Base-by-base conservation (phyloP, 352 stramenopile genomes). In the Pythium oligandrum region DNA sequence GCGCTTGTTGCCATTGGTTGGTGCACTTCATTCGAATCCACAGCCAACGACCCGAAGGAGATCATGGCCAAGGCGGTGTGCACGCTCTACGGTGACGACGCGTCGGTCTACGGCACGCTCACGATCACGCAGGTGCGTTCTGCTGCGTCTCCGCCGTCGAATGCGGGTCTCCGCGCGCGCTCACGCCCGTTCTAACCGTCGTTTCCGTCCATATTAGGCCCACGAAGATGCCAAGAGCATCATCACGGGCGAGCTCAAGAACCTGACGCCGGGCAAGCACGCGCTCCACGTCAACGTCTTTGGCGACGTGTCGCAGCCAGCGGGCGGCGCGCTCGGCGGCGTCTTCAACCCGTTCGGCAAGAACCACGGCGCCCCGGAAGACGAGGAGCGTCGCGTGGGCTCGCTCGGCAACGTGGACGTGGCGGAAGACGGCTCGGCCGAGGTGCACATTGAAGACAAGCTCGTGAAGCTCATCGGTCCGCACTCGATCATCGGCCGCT, bases 281-380 rank as follows among this genome's bases (percentile, higher is more conserved):
- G 96, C 93, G 35, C 70, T 99, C 56, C 88, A 97, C 61, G 80
- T 98, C 47, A 97, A 98, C 72, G 83, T 96, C 35, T 98, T 97
- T 66, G 95, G 95, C 37, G 94, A 99, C 62, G 81, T 98, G 45
- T 94, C 85, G 40, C 80, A 97, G 65, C 63, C 76, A 0, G 71
- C 73, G 4, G 79, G 78, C 53, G 73, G 64, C 33, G 72, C 78
- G 10, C 80, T 89, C 51, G 95, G 94, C 50, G 86, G 89, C 49
- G 96, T 98, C 47, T 99, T 98, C 81, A 99, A 99, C 77, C 96
- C 95, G 48, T 98, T 98, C 72, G 94, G 94, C 79, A 98, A 98
- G 77, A 98, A 96, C 74, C 96, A 99, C 73, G 96, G 96, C 40
- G 84, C 75, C 9, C 96, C 96, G 3, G 84, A 97, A 48, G 96